A percentile compares a stretch with the other conserved stretches of the same genome.
Conservation (phyloP, 805 yeast genomes). For the Candida fluviatilis region DNA sequence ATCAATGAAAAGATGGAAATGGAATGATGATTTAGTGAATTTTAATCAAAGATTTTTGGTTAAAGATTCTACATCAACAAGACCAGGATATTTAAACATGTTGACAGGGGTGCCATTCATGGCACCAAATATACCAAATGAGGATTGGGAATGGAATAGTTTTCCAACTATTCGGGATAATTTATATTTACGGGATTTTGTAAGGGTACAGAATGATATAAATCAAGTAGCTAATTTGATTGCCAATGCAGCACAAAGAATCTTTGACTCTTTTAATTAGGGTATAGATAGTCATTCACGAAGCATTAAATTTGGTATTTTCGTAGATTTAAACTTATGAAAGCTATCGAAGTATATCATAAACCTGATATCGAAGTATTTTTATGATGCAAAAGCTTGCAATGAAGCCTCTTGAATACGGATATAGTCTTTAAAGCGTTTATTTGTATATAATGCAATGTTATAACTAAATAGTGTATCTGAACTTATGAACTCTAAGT, state of each 20-base stretch:
- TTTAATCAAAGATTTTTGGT: slow-evolving; percentile 53
- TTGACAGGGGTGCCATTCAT: slow-evolving; percentile 65
- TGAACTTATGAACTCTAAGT: too few species aligned
- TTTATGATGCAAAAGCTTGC: too few species aligned
- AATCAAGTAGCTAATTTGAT: slow-evolving; percentile 33
- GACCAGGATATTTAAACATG: slow-evolving; percentile 66
- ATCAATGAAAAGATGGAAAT: slow-evolving; percentile 69
- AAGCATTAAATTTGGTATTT: not conserved
- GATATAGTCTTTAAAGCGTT: too few species aligned
- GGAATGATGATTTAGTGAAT: slow-evolving; percentile 65
- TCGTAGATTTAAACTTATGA: too few species aligned
- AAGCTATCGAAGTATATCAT: too few species aligned
- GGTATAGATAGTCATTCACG: not conserved
- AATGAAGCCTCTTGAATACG: too few species aligned
- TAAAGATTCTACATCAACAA: slow-evolving; percentile 38
- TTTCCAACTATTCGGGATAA: slow-evolving; percentile 79
- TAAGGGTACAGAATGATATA: slow-evolving; percentile 51
- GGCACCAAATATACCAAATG: slow-evolving; percentile 42
- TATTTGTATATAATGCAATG: too few species aligned
- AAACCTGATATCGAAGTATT: too few species aligned
- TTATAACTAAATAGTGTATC: too few species aligned
- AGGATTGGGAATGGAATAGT: slow-evolving; percentile 50
- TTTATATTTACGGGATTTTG: slow-evolving; percentile 45
- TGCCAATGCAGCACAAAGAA: slow-evolving; percentile 12
- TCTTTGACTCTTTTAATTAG: not conserved